These are phyloP conservation scores for Sporisorium iseilematis-ciliati DNA, from an alignment of 1,284 basidiomycete species.

Conservation along the genomic window DNA sequence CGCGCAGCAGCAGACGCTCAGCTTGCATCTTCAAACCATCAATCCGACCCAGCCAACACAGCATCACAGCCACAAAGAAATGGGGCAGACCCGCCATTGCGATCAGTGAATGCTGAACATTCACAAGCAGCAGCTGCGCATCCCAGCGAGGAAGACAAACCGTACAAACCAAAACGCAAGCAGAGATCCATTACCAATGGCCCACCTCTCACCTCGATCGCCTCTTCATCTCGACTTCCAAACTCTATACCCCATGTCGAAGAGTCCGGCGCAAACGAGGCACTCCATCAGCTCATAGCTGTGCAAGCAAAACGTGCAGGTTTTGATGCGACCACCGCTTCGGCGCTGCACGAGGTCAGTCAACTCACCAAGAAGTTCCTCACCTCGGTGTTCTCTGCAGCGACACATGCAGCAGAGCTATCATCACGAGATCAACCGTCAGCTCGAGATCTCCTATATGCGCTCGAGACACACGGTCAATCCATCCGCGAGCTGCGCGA, in stretches of 20 bases:
- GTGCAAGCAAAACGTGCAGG: slow-evolving; percentile 36
- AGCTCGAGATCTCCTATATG: slow-evolving; percentile 46
- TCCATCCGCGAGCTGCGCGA: slow-evolving; percentile 40
- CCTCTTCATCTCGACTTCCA: slow-evolving; percentile 27
- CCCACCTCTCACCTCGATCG: slow-evolving; percentile 15
- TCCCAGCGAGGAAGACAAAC: slow-evolving; percentile 12
- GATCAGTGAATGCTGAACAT: background rate
- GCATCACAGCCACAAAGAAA: slow-evolving; percentile 6
- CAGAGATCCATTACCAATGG: slow-evolving; percentile 32
- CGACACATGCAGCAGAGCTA: slow-evolving; percentile 41
- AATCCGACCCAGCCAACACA: background rate
- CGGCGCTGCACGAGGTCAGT: slow-evolving; percentile 41
- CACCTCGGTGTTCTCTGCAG: slow-evolving; percentile 41
- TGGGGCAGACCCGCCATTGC: background rate
- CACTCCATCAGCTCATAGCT: slow-evolving; percentile 41
- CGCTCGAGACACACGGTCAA: slow-evolving; percentile 52
- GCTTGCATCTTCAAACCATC: slow-evolving; percentile 1
- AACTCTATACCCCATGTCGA: slow-evolving; percentile 31
- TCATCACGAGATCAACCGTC: slow-evolving; percentile 38
- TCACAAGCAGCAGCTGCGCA: background rate
- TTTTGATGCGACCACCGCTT: slow-evolving; percentile 38
- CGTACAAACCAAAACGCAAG: slow-evolving; percentile 39
- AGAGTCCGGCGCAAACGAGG: slow-evolving; percentile 25
- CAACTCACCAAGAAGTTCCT: slow-evolving; percentile 47
- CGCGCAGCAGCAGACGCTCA: slow-evolving; percentile 19